Evolutionary conservation across 176 grass and related monocot species (phyloP), one percentile per base, ranked within the genome.

Genomic region (Puccinellia tenuiflora): DNA sequence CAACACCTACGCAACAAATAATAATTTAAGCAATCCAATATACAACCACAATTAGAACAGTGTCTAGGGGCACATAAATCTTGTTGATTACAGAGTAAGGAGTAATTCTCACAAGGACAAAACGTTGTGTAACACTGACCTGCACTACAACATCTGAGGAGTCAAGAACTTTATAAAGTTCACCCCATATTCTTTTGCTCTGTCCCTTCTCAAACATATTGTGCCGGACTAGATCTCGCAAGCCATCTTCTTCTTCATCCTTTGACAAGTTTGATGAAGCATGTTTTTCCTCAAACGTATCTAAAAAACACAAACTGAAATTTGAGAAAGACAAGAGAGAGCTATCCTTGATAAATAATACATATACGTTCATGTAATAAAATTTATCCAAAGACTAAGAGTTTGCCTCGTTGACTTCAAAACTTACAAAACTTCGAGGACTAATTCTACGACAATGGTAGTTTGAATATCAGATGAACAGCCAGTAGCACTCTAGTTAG

Each of bases 121-220:
- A 61, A 59, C 33, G 18, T 42, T 43, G 24, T 40, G 67, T 69
- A 20, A 48, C 12, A 50, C 71, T 81, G 56, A 85, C 92, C 90
- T 98, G 96, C 67, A 98, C 92, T 62, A 98, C 92, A 59, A 98
- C 96, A 88, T 98, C 92, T 28, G 92, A 98, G 21, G 96, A 98
- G 67, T 98, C 92, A 46, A 98, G 78, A 82, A 98, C 96, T 92
- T 95, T 98, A 85, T 98, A 98, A 18, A 98, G 85, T 85, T 95
- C 96, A 91, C 95, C 96, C 96, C 96, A 98, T 68, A 98, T 98
- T 82, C 92, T 86, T 86, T 98, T 98, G 84, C 92, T 95, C 68
- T 95, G 92, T 17, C 95, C 95, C 69, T 98, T 98, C 84, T 98
- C 95, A 77, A 98, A 98, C 95, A 98, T 98, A 18, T 92, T 98